Conservation (phyloP, 139 green algal genomes). For the Chlamydomonas schloesseri region DNA sequence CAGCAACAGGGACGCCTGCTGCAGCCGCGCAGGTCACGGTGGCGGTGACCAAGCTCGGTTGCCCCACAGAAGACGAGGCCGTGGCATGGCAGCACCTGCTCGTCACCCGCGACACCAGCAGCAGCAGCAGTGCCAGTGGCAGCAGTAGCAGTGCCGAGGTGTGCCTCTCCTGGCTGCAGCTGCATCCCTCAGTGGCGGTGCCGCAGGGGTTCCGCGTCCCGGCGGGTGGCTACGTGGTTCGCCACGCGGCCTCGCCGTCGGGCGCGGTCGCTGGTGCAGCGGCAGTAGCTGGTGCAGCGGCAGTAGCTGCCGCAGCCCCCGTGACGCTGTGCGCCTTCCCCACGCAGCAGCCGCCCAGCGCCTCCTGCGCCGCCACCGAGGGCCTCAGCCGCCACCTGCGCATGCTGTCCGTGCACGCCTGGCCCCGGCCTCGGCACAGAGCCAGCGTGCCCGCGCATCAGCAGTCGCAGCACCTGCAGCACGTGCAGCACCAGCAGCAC, state of each 20-base stretch:
- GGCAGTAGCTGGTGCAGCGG: background rate
- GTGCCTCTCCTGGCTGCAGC: slow-evolving; percentile 23
- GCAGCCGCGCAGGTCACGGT: background rate
- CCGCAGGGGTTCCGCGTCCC: slow-evolving; percentile 1
- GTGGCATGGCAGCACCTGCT: background rate
- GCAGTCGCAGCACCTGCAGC: background rate
- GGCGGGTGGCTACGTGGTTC: slow-evolving; percentile 2
- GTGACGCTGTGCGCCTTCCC: slow-evolving; percentile 23
- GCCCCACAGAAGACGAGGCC: background rate
- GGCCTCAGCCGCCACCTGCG: slow-evolving; percentile 5
- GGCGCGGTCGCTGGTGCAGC: background rate
- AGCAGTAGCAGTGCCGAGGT: background rate
- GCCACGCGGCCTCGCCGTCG: background rate
- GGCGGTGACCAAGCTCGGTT: background rate
- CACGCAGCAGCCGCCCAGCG: background rate
- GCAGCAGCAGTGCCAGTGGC: background rate
- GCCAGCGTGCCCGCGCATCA: background rate
- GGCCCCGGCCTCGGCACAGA: background rate
- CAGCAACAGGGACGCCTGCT: too few species aligned
- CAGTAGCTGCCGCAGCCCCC: background rate
- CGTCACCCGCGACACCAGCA: background rate
- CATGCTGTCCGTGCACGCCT: slow-evolving; percentile 30
- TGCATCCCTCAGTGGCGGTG: background rate
- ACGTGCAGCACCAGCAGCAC: background rate
- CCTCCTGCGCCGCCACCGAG: background rate